These are phyloP conservation scores for Fusarium xyrophilum DNA, from an alignment of 2,329 filamentous ascomycete genomes.

Conservation along the genomic window DNA sequence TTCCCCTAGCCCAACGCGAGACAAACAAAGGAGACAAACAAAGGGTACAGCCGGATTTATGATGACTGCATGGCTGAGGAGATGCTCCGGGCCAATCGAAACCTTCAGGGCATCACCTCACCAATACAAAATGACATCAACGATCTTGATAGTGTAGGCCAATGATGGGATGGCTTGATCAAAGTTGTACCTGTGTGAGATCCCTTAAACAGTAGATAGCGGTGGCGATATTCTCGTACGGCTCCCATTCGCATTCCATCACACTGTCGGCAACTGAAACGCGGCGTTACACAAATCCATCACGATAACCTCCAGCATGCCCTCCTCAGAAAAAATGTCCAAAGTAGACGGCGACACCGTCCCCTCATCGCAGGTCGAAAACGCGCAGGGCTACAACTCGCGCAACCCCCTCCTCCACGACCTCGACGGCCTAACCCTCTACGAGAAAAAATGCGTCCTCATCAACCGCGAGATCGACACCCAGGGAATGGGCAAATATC, in stretches of 20 bases:
- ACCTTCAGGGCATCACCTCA: background rate
- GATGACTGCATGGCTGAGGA: background rate
- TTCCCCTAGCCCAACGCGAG: background rate
- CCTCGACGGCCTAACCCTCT: slow-evolving; percentile 41
- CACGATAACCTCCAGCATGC: background rate
- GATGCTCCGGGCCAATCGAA: background rate
- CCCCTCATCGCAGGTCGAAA: slow-evolving; percentile 1
- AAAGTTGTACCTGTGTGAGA: background rate
- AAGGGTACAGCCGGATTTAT: background rate
- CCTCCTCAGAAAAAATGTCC: background rate
- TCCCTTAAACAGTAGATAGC: background rate
- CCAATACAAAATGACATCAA: slow-evolving; percentile 20
- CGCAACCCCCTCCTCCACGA: background rate
- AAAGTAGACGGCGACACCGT: background rate
- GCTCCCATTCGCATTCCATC: background rate
- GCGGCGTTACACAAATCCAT: background rate
- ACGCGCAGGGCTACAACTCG: background rate
- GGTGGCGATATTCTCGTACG: background rate
- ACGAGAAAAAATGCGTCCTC: slow-evolving; percentile 48
- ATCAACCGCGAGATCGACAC: slow-evolving; percentile 55
- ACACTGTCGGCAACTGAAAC: background rate
- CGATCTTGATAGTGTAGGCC: background rate
- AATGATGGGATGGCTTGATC: slow-evolving; percentile 6
- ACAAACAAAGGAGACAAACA: background rate
- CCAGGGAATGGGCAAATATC: slow-evolving; percentile 61